These are phyloP conservation scores for Lactuca sativa DNA, from an alignment of 129 eudicot genomes.

Conservation along the genomic window DNA sequence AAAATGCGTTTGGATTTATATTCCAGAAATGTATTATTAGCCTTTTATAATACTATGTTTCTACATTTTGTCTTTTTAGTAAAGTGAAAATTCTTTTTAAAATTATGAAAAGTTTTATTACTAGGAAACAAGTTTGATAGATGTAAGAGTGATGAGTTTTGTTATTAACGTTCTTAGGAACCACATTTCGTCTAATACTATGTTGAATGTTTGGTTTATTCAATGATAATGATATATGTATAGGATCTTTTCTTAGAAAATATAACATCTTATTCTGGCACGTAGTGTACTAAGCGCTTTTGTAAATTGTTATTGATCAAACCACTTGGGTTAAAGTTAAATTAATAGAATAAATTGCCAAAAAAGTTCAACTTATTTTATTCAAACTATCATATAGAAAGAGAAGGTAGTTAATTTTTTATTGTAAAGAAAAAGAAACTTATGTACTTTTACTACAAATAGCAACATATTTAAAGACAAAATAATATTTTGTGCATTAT, in stretches of 20 bases:
- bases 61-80: too few relatives aligned
- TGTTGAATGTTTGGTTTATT: constrained; percentile 3
- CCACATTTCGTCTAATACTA: constrained; percentile 18
- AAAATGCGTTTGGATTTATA: neutral
- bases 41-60: too few relatives aligned
- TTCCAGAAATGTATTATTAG: neutral
- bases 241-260: neutral
- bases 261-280: neutral
- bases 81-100: neutral
- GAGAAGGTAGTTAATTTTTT: too few relatives aligned
- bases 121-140: constrained; percentile 24
- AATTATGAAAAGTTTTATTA: constrained; percentile 7
- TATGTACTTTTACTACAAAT: neutral
- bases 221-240: neutral
- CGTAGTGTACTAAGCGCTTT: neutral
- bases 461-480: neutral
- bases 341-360: neutral
- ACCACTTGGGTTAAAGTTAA: neutral
- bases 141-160: constrained; percentile 7
- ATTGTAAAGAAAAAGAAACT: neutral
- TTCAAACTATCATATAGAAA: neutral
- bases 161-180: constrained; percentile 23
- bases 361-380: neutral
- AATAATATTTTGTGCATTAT: too few relatives aligned
- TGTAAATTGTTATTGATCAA: too few relatives aligned